Conservation (phyloP, 2,329 filamentous ascomycete species). For the Chrysosporium queenslandicum region DNA sequence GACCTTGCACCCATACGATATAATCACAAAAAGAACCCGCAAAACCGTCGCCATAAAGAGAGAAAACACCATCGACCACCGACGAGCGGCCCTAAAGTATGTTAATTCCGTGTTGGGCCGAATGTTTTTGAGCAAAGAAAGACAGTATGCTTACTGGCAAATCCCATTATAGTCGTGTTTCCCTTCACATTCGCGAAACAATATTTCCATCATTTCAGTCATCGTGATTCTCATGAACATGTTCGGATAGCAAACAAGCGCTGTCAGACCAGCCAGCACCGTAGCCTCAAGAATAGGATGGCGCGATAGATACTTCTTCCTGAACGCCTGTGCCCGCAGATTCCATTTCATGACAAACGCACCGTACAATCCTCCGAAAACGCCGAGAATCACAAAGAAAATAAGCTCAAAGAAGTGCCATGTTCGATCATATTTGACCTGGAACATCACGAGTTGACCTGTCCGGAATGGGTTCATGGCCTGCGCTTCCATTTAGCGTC, state of each 20-base stretch:
- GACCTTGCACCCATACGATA: conserved; percentile 96
- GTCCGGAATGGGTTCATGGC: conserved; percentile 97
- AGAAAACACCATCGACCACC: conserved; percentile 68
- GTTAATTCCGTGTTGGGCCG: neutral
- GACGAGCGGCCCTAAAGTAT: conserved; percentile 47
- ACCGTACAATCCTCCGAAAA: conserved; percentile 90
- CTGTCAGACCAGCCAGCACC: conserved; percentile 69
- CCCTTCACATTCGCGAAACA: conserved; percentile 88
- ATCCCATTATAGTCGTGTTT: conserved; percentile 80
- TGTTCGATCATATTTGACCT: conserved; percentile 84
- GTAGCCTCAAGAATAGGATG: conserved; percentile 83
- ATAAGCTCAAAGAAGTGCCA: conserved; percentile 97
- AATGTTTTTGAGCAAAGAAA: no score
- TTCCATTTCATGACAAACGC: conserved; percentile 99
- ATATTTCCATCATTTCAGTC: conserved; percentile 98
- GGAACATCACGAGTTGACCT: conserved; percentile 98
- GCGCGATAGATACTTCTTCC: conserved; percentile 78
- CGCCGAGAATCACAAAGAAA: conserved; percentile 82
- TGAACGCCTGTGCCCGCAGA: conserved; percentile 76
- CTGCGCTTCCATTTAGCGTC: conserved; percentile 24
- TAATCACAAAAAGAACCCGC: conserved; percentile 74
- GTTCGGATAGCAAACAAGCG: conserved; percentile 92
- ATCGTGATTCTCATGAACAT: conserved; percentile 93
- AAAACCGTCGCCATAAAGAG: conserved; percentile 70
- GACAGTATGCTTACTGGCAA: conserved; percentile 53